Evolutionary conservation across 192 early-diverging fungal species (phyloP).

Genomic region (Coemansia sp.): DNA sequence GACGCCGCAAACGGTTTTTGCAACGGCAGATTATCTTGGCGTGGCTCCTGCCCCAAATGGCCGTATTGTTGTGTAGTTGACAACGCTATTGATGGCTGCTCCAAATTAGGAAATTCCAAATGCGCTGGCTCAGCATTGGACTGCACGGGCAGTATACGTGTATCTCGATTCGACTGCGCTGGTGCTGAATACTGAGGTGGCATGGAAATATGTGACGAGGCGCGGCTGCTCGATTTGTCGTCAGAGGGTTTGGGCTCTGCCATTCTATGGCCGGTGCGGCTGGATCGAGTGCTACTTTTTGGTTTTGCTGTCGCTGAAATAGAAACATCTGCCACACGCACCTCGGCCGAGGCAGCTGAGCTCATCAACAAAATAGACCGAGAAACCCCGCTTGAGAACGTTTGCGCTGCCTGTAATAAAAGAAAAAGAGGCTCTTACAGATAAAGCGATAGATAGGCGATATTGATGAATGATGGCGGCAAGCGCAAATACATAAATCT

Average conservation of each 20-base stretch:
- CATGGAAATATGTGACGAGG: conserved; percentile 13
- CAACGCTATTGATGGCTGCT: conserved; percentile 17
- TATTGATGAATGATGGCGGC: no score
- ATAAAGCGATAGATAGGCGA: no score
- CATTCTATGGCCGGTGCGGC: conserved; percentile 9
- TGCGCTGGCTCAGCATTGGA: neutral
- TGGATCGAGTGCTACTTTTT: conserved; percentile 17
- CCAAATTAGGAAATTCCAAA: conserved; percentile 22
- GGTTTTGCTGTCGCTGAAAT: conserved; percentile 14
- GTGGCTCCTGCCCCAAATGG: conserved; percentile 7
- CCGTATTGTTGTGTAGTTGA: conserved; percentile 5
- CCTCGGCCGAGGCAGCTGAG: conserved; percentile 40
- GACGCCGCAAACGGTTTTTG: neutral
- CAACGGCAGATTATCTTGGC: neutral
- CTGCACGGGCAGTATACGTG: neutral
- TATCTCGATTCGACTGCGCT: conserved; percentile 1
- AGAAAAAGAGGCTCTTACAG: no score
- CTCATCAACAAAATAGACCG: conserved; percentile 31
- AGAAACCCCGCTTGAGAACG: neutral
- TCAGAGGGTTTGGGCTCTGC: conserved; percentile 2
- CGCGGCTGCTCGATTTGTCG: conserved; percentile 8
- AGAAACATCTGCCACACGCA: conserved; percentile 38
- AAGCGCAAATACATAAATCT: no score
- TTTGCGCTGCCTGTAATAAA: no score
- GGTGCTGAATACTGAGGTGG: conserved; percentile 7